Conservation (phyloP, 768 basidiomycete genomes). For the Lentinula edodes region DNA sequence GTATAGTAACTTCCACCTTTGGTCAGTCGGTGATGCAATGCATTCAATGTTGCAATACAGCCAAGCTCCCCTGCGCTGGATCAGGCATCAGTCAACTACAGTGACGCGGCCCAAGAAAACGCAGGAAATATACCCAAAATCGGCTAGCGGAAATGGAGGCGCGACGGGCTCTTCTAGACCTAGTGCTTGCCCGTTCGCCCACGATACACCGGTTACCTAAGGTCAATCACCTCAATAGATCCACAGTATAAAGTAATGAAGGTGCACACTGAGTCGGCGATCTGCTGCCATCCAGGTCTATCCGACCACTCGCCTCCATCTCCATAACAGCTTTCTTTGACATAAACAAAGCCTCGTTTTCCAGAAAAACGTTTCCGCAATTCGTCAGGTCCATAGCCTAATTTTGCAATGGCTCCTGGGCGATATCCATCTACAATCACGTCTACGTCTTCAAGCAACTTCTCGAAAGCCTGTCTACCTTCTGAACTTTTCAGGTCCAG, state of each 20-base stretch:
- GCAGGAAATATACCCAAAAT: neutral
- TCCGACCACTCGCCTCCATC: constrained; percentile 3
- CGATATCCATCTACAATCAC: constrained; percentile 6
- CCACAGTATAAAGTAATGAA: neutral
- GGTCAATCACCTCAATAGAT: neutral
- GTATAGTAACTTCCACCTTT: constrained; percentile 5
- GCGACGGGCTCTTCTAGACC: constrained; percentile 6
- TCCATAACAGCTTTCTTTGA: constrained; percentile 6
- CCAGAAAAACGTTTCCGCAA: constrained; percentile 1
- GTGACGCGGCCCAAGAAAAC: neutral
- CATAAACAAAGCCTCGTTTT: constrained; percentile 5
- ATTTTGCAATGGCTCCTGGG: neutral
- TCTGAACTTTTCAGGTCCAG: constrained; percentile 4
- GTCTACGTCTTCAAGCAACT: constrained; percentile 1
- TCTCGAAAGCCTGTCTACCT: constrained; percentile 1
- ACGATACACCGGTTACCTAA: constrained; percentile 3
- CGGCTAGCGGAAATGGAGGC: constrained; percentile 4
- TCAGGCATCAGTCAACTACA: neutral
- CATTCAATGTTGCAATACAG: constrained; percentile 5
- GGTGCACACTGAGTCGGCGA: constrained; percentile 1
- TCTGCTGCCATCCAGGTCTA: constrained; percentile 8
- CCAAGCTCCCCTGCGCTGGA: constrained; percentile 5
- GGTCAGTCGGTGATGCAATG: neutral
- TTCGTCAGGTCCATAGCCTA: constrained; percentile 2
- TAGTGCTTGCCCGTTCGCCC: neutral